Evolutionary conservation across 176 grass and related monocot genomes (phyloP).

Genomic region (Zea mays): Zm-B73-REFERENCE-NAM-5.0 NC_050099.1:42415001-42415500

Average conservation of each 20-base stretch:
- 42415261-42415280: slow-evolving; percentile 19
- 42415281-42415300: slow-evolving; percentile 23
- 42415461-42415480: too few relatives aligned
- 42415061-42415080: background rate
- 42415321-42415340: slow-evolving; percentile 23
- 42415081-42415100: background rate
- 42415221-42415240: background rate
- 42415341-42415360: slow-evolving; percentile 16
- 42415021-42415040: background rate
- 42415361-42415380: slow-evolving; percentile 39
- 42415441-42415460: too few relatives aligned
- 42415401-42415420: too few relatives aligned
- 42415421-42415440: too few relatives aligned
- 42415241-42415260: slow-evolving; percentile 20
- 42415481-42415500: slow-evolving; percentile 44
- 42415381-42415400: slow-evolving; percentile 30
- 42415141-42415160: background rate
- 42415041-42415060: background rate
- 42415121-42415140: background rate
- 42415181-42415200: slow-evolving; percentile 20
- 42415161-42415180: slow-evolving; percentile 32
- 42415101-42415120: background rate
- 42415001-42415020: background rate
- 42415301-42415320: slow-evolving; percentile 29
- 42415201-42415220: slow-evolving; percentile 11